Base-by-base conservation (phyloP, 129 eudicot species). In the Flaveria bidentis region DNA sequence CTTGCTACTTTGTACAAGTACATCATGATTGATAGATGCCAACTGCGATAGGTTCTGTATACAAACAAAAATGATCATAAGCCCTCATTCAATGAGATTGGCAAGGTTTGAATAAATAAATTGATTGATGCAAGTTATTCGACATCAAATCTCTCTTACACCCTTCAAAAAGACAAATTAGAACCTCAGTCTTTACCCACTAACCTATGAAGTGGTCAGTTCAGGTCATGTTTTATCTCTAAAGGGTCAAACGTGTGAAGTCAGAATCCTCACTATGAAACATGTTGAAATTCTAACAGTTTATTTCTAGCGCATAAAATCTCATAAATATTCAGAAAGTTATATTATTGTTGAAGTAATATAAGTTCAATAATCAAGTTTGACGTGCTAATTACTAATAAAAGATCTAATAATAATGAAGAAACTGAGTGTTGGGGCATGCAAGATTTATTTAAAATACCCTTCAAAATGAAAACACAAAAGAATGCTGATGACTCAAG, bases 21-120 rank as follows among this genome's bases (percentile, higher is more conserved):
- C 93, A 52, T 92, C 96, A 51, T 86, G 97, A 72, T 92, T 92
- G 68, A 89, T 89, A 6, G 96, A 87, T 53, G 97, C 96, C 78
- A 92, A 80, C 78, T 92, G 97, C 0, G 97, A 92, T 78, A 92
- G 80, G 84, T 92, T 92, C 97, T 92, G 97, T 88, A 53, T 51
- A 20, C 26, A 62, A 62, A 62, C 7, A 62, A 62, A 30, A 28
- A 30, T 62, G 5, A 41, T 67, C 11, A 67, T 41, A 46, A 18
- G 33, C 50, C 66, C 13, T 18, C 66, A 41, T 53, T 53, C 51
- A 17, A 53, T n/a, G 50, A 72, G 55, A 71, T 9, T 6, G 16
- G 15, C 53, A 73, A 57, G 39, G 58, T 60, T 57, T 36, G 20
- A 57, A 67, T 60, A 44, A 57, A 22, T 33, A 39, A 36, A 46